Conservation (phyloP, 768 basidiomycete species). For the Leccinum subtestaceum region DNA sequence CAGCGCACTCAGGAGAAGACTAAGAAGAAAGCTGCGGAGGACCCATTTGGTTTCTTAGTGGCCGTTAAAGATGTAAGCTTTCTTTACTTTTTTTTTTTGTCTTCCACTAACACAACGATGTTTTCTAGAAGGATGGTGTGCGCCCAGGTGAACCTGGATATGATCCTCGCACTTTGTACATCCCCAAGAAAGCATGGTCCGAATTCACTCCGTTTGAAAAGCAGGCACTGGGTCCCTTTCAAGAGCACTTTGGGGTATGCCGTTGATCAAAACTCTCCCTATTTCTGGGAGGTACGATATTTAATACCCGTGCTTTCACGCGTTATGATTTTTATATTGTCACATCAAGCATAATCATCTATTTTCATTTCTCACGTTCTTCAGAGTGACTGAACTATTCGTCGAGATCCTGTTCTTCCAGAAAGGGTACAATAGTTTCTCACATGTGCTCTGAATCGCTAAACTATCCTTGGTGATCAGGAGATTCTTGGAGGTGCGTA, state of each 20-base stretch:
- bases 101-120: neutral
- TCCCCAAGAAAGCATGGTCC: conserved; percentile 75
- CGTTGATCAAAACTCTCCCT: conserved; percentile 5
- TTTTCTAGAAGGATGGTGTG: conserved; percentile 69
- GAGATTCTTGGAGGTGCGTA: conserved; percentile 75
- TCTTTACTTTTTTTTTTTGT: neutral
- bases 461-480: conserved; percentile 37
- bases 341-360: conserved; percentile 97
- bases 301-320: neutral
- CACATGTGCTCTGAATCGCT: neutral
- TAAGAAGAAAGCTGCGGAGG: conserved; percentile 77
- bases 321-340: conserved; percentile 15
- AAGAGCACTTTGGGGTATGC: neutral
- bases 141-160: conserved; percentile 81
- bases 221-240: conserved; percentile 46
- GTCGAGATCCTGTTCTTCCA: conserved; percentile 89
- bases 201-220: conserved; percentile 94
- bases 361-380: neutral
- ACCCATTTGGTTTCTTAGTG: conserved; percentile 70
- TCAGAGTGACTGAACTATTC: conserved; percentile 18
- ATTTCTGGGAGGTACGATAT: conserved; percentile 72
- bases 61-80: conserved; percentile 67
- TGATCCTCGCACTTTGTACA: conserved; percentile 83
- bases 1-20: conserved; percentile 70
- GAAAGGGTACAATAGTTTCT: conserved; percentile 65